A percentile compares a stretch with the other conserved stretches of the same genome.
phyloP scores from a whole-genome alignment of 345 rosid species.

The Gossypium australe region DNA sequence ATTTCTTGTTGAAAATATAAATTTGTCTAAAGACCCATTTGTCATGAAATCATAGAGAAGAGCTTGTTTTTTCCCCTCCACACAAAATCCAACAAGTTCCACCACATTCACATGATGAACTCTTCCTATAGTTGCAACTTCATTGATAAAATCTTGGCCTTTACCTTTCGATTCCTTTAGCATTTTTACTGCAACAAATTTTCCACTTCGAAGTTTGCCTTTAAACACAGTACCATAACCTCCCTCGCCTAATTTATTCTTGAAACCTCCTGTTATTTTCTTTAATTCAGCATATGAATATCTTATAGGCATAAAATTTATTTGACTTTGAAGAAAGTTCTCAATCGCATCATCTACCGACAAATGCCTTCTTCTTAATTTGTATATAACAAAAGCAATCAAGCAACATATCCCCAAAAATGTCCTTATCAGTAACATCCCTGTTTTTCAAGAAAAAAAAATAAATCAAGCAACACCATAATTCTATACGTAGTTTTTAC shows the following conservation, averaged over 20 bases:
- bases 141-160: conserved; percentile 3
- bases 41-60: too few species aligned
- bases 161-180: background rate
- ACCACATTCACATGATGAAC: too few species aligned
- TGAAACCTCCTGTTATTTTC: too few species aligned
- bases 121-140: background rate
- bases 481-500: too few species aligned
- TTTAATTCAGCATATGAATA: too few species aligned
- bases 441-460: background rate
- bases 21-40: too few species aligned
- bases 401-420: conserved; percentile 3
- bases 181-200: background rate
- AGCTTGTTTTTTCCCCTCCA: conserved; percentile 12
- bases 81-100: conserved; percentile 10
- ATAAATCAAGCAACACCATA: too few species aligned
- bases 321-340: background rate
- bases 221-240: background rate
- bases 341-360: background rate
- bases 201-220: background rate
- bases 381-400: background rate
- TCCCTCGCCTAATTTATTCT: background rate
- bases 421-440: background rate
- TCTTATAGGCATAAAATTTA: background rate
- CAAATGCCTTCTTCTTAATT: background rate
- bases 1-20: too few species aligned